Evolutionary conservation across 495 filamentous ascomycete genomes (phyloP), one percentile per base, ranked within the genome.

Genomic region (Lindgomyces ingoldianus): DNA sequence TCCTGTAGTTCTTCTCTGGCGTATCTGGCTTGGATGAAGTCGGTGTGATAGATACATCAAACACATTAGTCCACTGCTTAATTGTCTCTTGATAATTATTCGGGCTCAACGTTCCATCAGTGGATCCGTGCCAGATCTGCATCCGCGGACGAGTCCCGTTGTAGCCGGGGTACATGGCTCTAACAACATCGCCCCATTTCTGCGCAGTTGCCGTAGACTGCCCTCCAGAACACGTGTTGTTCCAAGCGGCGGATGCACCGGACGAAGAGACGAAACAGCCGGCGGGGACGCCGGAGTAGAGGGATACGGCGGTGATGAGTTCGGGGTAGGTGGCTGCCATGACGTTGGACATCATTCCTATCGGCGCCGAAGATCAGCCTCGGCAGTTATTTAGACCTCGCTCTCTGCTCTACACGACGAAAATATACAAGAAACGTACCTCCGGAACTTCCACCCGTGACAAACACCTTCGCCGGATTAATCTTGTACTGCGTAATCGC

Each of bases 11-110:
- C 46, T 58, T 58, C 60, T 71, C 55, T 24, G 65, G 70, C n/a
- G 62, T 72, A 52, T 70, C 62, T 16, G 33, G 59, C 59, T 60
- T 65, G 42, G 51, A 57, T 8, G 30, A 49, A 14, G 68, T 71
- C 1, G 60, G 65, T 19, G 59, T 64, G 29, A 10, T 27, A 8
- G 3, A 50, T 6, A 69, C 65, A n/a, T 77, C 79, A 21, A 82
- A 75, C 0, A 87, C 79, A n/a, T 77, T 78, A 2, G 79, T 79
- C 84, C 84, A 87, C 74, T 87, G 81, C 78, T 84, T 83, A 49
- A 85, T 68, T n/a, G 78, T 79, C 75, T 85, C 82, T 27, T 76
- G 62, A 50, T 73, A 83, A 67, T 81, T 83, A 65, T 74, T 73
- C 3, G 79, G 79, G 4, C 74, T 69, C 12, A 86, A 77, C 12